These are phyloP conservation scores for Toxoplasma gondii DNA, from an alignment of 169 alveolate species.

Conservation along the genomic window DNA sequence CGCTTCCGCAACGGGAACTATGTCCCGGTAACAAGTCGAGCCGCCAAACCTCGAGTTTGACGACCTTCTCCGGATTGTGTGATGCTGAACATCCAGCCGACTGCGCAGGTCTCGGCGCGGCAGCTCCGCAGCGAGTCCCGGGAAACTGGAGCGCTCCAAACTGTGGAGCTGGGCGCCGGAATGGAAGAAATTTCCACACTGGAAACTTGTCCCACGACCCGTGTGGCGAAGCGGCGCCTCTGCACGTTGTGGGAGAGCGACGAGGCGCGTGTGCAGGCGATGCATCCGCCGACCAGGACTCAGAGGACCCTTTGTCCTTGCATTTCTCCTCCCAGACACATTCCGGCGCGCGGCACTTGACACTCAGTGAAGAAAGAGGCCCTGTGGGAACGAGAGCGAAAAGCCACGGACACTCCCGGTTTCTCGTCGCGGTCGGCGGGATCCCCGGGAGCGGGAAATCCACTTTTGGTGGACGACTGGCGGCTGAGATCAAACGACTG, in stretches of 20 bases:
- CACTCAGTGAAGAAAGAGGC: neutral
- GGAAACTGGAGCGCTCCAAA: neutral
- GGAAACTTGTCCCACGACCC: neutral
- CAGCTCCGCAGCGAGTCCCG: neutral
- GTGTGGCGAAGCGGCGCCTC: neutral
- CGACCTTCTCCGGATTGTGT: neutral
- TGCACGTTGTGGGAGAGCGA: neutral
- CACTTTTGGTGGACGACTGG: neutral
- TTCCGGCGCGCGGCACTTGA: neutral
- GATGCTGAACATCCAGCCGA: neutral
- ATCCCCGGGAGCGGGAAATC: slow-evolving; percentile 38
- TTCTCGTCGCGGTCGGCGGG: slow-evolving; percentile 25
- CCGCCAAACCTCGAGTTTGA: neutral
- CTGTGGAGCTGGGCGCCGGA: neutral
- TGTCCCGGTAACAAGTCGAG: neutral
- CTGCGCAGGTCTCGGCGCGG: neutral
- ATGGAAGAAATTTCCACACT: neutral
- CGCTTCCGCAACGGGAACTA: neutral
- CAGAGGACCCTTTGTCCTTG: neutral
- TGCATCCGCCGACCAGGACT: neutral
- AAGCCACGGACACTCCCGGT: neutral
- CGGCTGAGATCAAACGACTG: neutral
- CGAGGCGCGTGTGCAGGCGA: neutral
- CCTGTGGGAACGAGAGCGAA: neutral
- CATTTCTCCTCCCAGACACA: neutral